Base-by-base conservation (phyloP, 768 basidiomycete species). In the Russula dissimulans region DNA sequence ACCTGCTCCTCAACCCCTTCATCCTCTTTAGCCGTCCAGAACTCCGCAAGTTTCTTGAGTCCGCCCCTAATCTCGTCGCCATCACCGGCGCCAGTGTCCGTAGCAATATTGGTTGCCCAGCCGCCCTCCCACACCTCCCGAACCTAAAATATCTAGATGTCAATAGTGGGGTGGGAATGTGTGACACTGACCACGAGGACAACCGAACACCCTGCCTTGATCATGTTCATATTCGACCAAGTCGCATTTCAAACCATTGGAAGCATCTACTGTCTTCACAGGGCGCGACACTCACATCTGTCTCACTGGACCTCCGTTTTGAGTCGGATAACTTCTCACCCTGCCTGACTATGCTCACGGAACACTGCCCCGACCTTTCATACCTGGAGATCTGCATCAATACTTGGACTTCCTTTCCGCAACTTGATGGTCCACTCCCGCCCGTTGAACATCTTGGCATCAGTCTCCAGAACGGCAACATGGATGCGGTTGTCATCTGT, bases 71-170 rank as follows among this genome's bases (percentile, higher is more conserved):
- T 53, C 61, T 62, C 39, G 51, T 54, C 22, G 41, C 46, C 32
- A 26, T 62, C 32, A 15, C 52, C 34, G 56, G 56, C 39, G 34
- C 17, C 11, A 14, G 17, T 15, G 45, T 17, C 15, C 26, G 18
- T 18, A n/a, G 32, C n/a, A 9, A 17, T n/a, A 42, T 62, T 6
- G 32, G 51, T 31, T 62, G 61, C 41, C 61, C 61, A 15, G 45
- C n/a, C 4, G 4, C 61, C 51, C 56, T 62, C 31, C 61, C 61
- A 10, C n/a, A 48, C 32, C 61, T 62, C 51, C 61, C 61, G n/a
- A 53, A 54, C n/a, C 32, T 62, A 8, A 57, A 57, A n/a, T 48
- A 57, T 38, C 22, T 62, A 14, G 32, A 39, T 5, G n/a, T 57
- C 61, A 38, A 51, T 15, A 11, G 32, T 44, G 39, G 18, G 36